Conservation (phyloP, 805 yeast species). For the Sugiyamaella qingdaonensis region DNA sequence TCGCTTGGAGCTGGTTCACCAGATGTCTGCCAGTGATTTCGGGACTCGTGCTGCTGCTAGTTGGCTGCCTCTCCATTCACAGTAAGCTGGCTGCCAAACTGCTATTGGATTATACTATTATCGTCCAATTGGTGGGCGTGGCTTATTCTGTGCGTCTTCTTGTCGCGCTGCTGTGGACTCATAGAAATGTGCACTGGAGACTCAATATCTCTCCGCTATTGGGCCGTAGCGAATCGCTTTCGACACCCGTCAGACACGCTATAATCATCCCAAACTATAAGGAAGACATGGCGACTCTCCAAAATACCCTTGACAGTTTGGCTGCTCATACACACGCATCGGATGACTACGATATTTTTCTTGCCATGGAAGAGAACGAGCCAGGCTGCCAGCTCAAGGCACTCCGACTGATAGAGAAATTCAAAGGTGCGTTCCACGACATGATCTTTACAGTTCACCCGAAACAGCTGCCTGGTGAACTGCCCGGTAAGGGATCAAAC, state of each 20-base stretch:
- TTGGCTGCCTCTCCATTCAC: background rate
- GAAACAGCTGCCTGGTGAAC: background rate
- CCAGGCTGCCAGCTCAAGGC: background rate
- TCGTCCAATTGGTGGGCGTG: background rate
- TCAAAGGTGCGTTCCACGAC: background rate
- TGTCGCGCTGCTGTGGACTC: background rate
- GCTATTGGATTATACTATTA: background rate
- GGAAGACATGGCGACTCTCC: background rate
- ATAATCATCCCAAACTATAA: background rate
- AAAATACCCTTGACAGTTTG: background rate
- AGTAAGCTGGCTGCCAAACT: background rate
- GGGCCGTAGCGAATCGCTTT: background rate
- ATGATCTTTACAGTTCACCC: background rate
- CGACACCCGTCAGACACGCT: background rate
- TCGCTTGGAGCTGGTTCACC: constrained; percentile 2
- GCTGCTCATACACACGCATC: background rate
- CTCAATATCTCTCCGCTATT: background rate
- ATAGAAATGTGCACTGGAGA: background rate
- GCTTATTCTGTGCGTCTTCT: background rate
- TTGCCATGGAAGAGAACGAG: background rate
- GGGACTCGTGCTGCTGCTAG: background rate
- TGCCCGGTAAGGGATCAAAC: background rate
- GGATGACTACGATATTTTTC: background rate
- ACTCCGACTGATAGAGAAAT: background rate
- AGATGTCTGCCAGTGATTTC: background rate